Evolutionary conservation across 2,329 filamentous ascomycete genomes (phyloP).

Genomic region (Simplicillium aogashimaense): DNA sequence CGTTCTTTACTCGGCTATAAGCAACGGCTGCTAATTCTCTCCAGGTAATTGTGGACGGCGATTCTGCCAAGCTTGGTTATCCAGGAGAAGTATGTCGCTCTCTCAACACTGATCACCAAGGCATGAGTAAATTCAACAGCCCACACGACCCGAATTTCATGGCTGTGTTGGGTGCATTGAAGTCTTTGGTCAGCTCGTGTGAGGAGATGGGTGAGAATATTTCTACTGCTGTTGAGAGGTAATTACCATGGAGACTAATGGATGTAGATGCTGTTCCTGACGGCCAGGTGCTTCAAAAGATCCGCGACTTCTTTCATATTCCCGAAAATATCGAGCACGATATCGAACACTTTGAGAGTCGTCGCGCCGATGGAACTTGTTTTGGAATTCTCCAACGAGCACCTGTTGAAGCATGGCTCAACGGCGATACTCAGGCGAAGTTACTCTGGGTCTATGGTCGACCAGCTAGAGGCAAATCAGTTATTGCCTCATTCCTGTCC

Average conservation of each 20-base stretch:
- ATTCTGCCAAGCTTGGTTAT: conserved; percentile 32
- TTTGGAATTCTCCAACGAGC: conserved; percentile 15
- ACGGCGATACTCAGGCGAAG: conserved; percentile 1
- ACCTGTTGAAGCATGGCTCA: no score
- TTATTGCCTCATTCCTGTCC: conserved; percentile 20
- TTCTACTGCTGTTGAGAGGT: no score
- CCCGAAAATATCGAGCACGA: conserved; percentile 1
- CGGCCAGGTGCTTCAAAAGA: conserved; percentile 8
- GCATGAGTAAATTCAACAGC: conserved; percentile 28
- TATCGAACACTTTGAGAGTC: no score
- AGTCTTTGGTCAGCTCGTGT: no score
- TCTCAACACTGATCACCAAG: conserved; percentile 29
- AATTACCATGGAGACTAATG: no score
- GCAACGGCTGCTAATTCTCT: no score
- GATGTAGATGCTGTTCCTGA: no score
- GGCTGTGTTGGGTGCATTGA: no score
- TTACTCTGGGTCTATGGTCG: conserved; percentile 21
- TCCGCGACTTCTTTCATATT: conserved; percentile 14
- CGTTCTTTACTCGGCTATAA: conserved; percentile 5
- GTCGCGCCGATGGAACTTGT: conserved; percentile 14
- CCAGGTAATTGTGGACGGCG: conserved; percentile 23
- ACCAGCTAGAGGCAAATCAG: conserved; percentile 23
- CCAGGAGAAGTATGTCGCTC: conserved; percentile 24
- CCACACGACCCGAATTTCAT: conserved; percentile 1
- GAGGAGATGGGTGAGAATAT: no score